Percentiles rank a stretch among this genome's conserved stretches.
These are phyloP conservation scores for Aspergillus ellipticus DNA, from an alignment of 495 filamentous ascomycete genomes.

Conservation along the genomic window DNA sequence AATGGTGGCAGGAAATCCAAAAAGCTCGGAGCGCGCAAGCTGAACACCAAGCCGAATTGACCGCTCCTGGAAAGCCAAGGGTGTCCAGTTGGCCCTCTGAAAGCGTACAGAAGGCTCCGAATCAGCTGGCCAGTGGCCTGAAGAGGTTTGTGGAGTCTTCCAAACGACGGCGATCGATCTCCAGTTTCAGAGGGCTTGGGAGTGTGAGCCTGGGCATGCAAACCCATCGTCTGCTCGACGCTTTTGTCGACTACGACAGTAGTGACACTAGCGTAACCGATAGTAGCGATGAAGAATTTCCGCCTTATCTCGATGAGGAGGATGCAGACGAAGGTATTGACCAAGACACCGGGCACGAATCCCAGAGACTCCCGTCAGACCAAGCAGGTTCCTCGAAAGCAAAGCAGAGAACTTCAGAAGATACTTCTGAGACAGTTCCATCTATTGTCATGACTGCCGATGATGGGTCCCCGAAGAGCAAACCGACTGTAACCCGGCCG, in stretches of 20 bases:
- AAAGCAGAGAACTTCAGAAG: conserved; percentile 4
- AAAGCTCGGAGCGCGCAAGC: conserved; percentile 42
- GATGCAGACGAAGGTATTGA: conserved; percentile 30
- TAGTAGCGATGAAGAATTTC: conserved; percentile 44
- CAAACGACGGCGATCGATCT: conserved; percentile 60
- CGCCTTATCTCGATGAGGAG: conserved; percentile 35
- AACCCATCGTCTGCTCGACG: conserved; percentile 66
- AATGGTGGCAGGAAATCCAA: conserved; percentile 82
- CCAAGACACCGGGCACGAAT: conserved; percentile 16
- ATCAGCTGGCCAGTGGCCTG: conserved; percentile 45
- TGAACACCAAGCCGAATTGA: conserved; percentile 7
- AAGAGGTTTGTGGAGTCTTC: conserved; percentile 45
- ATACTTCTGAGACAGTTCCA: conserved; percentile 29
- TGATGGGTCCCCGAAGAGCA: conserved; percentile 34
- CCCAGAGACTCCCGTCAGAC: conserved; percentile 5
- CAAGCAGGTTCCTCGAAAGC: conserved; percentile 10
- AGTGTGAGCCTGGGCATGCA: conserved; percentile 70
- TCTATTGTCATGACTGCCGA: conserved; percentile 48
- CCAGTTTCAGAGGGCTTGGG: conserved; percentile 56
- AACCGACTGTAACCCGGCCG: conserved; percentile 24
- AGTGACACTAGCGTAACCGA: conserved; percentile 46
- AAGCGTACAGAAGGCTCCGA: conserved; percentile 36
- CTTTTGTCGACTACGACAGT: conserved; percentile 55
- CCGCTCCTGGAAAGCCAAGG: conserved; percentile 20
- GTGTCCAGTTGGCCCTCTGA: conserved; percentile 51